A percentile compares a stretch with the other conserved stretches of the same genome.
phyloP scores from a whole-genome alignment of 2,329 filamentous ascomycete species.

The Fusarium miscanthi region DNA sequence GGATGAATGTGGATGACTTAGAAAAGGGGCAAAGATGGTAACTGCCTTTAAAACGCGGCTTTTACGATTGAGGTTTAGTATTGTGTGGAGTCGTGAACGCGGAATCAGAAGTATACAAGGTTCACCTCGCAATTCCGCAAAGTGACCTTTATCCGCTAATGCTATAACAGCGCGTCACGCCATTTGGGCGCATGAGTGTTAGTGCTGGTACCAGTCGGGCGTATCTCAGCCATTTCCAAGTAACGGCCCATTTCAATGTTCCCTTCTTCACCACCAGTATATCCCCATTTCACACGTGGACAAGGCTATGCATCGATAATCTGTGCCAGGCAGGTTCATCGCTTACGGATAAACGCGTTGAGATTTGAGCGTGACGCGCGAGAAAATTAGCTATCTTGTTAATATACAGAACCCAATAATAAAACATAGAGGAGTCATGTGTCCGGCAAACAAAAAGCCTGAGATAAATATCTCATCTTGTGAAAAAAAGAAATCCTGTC shows the following conservation, averaged over 20 bases:
- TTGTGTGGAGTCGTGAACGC: background rate
- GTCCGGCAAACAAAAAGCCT: background rate
- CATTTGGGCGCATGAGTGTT: accelerated
- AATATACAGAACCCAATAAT: accelerated
- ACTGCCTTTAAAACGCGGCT: background rate
- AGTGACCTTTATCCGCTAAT: accelerated
- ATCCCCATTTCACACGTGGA: too few relatives aligned
- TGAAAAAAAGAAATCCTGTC: background rate
- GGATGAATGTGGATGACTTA: background rate
- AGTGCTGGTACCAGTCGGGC: accelerated
- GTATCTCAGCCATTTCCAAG: background rate
- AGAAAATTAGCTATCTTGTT: accelerated
- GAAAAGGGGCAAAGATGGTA: background rate
- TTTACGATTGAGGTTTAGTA: background rate
- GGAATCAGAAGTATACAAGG: background rate
- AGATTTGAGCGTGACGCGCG: accelerated
- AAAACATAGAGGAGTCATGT: accelerated
- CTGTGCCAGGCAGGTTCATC: background rate
- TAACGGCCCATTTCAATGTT: background rate
- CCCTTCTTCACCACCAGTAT: background rate
- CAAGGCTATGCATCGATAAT: background rate
- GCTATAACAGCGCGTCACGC: accelerated
- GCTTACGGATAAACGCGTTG: background rate
- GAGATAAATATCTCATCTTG: accelerated
- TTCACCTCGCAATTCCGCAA: accelerated